Conservation (phyloP, 2,329 filamentous ascomycete species). For the Ceratocystiopsis sp. region DNA sequence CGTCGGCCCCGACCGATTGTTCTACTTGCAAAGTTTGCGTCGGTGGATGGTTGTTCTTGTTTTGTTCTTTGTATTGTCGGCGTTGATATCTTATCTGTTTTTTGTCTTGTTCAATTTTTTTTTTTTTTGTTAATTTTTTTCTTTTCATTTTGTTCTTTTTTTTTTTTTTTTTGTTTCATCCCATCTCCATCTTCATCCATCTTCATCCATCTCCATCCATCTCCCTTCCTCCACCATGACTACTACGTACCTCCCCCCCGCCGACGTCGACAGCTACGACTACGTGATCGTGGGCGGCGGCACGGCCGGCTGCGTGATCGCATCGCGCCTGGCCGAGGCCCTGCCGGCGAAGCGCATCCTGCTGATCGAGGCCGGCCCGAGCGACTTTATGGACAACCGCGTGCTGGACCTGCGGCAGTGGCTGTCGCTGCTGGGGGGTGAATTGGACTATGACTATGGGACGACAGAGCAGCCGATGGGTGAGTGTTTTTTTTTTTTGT, state of each 20-base stretch:
- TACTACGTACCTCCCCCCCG: slow-evolving; percentile 48
- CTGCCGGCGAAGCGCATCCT: slow-evolving; percentile 60
- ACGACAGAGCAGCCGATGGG: slow-evolving; percentile 75
- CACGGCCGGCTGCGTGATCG: slow-evolving; percentile 74
- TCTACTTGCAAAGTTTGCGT: too few relatives aligned
- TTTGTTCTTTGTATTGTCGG: too few relatives aligned
- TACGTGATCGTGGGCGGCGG: slow-evolving; percentile 76
- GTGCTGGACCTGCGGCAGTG: slow-evolving; percentile 78
- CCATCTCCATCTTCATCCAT: too few relatives aligned
- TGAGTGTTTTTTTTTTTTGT: slow-evolving; percentile 16
- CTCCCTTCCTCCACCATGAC: slow-evolving; percentile 32
- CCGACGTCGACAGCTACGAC: slow-evolving; percentile 55
- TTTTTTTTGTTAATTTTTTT: neutral
- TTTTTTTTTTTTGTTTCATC: neutral
- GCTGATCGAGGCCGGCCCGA: slow-evolving; percentile 75
- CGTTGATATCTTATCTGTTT: too few relatives aligned
- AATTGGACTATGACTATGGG: slow-evolving; percentile 82
- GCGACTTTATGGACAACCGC: slow-evolving; percentile 74
- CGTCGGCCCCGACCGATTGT: too few relatives aligned
- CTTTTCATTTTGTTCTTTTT: neutral
- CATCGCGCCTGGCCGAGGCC: slow-evolving; percentile 64
- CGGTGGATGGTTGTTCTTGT: too few relatives aligned
- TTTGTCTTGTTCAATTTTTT: neutral
- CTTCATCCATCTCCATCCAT: too few relatives aligned
- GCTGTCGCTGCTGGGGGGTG: slow-evolving; percentile 67